Conservation (phyloP, 306 rosid genomes). For the Vigna radiata region DNA sequence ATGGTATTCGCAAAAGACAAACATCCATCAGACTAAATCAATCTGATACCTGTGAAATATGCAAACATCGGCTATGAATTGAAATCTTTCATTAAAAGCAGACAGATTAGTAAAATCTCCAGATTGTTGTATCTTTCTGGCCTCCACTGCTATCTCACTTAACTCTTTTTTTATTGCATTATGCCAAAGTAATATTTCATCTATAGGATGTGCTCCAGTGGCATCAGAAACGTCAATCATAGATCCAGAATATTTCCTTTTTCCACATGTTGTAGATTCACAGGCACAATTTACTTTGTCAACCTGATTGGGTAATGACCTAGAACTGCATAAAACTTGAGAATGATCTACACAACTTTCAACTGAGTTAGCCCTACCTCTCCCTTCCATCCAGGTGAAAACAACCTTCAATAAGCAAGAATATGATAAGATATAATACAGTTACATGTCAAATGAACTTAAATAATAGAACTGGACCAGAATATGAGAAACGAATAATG, state of each 20-base stretch:
- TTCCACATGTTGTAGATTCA: conserved; percentile 66
- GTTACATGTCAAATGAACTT: conserved; percentile 38
- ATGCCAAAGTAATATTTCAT: conserved; percentile 98
- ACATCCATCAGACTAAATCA: conserved; percentile 37
- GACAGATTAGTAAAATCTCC: conserved; percentile 85
- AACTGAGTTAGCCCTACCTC: conserved; percentile 44
- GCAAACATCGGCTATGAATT: conserved; percentile 94
- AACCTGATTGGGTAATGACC: conserved; percentile 54
- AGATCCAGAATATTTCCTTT: conserved; percentile 80
- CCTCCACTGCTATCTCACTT: conserved; percentile 76
- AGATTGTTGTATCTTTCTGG: conserved; percentile 53
- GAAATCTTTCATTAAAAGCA: conserved; percentile 86
- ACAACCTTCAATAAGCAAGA: conserved; percentile 73
- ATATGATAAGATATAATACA: conserved; percentile 28
- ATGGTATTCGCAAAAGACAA: conserved; percentile 31
- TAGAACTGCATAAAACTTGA: conserved; percentile 55
- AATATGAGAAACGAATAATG: background rate
- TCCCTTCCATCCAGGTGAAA: conserved; percentile 92
- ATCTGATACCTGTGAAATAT: conserved; percentile 88
- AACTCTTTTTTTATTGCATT: conserved; percentile 91
- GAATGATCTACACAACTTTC: conserved; percentile 56
- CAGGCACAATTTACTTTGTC: conserved; percentile 65
- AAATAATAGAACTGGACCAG: conserved; percentile 27
- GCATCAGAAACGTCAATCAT: conserved; percentile 59
- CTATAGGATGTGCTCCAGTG: conserved; percentile 76